Conservation (phyloP, 108 stramenopile species). For the Thalassiosira profunda region DNA sequence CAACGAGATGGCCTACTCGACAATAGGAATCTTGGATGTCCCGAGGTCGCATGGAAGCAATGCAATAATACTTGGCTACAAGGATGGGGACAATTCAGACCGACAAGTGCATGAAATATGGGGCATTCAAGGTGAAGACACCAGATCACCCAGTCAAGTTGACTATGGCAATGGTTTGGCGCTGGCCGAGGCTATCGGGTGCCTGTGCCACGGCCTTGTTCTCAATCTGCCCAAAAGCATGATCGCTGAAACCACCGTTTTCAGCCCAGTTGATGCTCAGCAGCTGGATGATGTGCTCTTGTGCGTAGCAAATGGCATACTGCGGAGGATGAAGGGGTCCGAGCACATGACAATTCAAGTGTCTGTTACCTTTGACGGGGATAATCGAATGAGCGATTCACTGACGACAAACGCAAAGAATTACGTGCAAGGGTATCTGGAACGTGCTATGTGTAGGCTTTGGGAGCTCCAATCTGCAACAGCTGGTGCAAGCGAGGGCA, state of each 20-base stretch:
- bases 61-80: no score
- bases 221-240: constrained; percentile 4
- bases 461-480: background rate
- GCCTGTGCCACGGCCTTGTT: constrained; percentile 18
- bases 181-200: constrained; percentile 14
- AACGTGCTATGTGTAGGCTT: constrained; percentile 1
- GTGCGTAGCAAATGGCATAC: constrained; percentile 9
- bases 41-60: no score
- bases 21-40: no score
- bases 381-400: background rate
- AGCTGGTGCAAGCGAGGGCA: background rate
- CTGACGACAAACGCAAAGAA: background rate
- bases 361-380: background rate
- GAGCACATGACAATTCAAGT: background rate
- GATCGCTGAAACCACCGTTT: background rate
- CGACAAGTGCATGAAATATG: no score
- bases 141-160: background rate
- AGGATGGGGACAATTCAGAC: no score
- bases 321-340: background rate
- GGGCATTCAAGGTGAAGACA: no score
- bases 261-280: background rate
- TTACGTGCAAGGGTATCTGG: constrained; percentile 17
- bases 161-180: constrained; percentile 2
- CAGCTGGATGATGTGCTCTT: constrained; percentile 16
- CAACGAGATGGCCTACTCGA: no score